These are phyloP conservation scores for Fusarium nygamai DNA, from an alignment of 2,329 filamentous ascomycete genomes.

Conservation along the genomic window DNA sequence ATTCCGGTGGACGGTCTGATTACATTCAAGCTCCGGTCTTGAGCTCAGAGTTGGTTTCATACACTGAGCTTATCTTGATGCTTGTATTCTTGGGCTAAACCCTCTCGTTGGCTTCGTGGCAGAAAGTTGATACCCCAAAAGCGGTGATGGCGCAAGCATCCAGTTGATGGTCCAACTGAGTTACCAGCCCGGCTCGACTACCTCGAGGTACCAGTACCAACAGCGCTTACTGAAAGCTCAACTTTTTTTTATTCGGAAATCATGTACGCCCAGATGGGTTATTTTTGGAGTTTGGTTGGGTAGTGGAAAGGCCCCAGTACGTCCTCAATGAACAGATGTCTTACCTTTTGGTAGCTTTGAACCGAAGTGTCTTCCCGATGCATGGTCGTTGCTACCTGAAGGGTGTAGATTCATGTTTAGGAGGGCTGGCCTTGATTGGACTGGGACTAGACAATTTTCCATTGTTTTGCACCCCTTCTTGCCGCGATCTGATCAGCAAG, in stretches of 20 bases:
- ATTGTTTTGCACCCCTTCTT: slow-evolving; percentile 18
- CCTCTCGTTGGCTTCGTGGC: slow-evolving; percentile 39
- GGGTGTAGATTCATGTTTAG: slow-evolving; percentile 11
- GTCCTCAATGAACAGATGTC: slow-evolving; percentile 17
- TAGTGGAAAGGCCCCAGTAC: slow-evolving; percentile 22
- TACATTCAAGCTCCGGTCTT: slow-evolving; percentile 15
- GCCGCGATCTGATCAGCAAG: slow-evolving; percentile 25
- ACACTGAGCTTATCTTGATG: slow-evolving; percentile 40
- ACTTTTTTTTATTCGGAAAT: slow-evolving; percentile 26
- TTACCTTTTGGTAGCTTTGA: slow-evolving; percentile 22
- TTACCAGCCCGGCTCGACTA: slow-evolving; percentile 16
- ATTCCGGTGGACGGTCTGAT: slow-evolving; percentile 14
- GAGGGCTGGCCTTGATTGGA: slow-evolving; percentile 16
- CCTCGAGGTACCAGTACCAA: slow-evolving; percentile 28
- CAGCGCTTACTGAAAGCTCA: slow-evolving; percentile 28
- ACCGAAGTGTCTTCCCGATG: slow-evolving; percentile 16
- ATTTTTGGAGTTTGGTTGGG: slow-evolving; percentile 30
- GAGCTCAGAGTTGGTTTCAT: slow-evolving; percentile 30
- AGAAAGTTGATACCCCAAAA: slow-evolving; percentile 53
- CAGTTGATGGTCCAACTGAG: slow-evolving; percentile 34
- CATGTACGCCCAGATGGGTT: slow-evolving; percentile 31
- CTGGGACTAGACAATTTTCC: slow-evolving; percentile 11
- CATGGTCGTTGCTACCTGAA: slow-evolving; percentile 23
- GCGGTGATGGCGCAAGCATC: slow-evolving; percentile 38
- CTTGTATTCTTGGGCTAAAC: slow-evolving; percentile 41